phyloP scores from a whole-genome alignment of 805 yeast species.

The Jamesozyma hellenica region DNA sequence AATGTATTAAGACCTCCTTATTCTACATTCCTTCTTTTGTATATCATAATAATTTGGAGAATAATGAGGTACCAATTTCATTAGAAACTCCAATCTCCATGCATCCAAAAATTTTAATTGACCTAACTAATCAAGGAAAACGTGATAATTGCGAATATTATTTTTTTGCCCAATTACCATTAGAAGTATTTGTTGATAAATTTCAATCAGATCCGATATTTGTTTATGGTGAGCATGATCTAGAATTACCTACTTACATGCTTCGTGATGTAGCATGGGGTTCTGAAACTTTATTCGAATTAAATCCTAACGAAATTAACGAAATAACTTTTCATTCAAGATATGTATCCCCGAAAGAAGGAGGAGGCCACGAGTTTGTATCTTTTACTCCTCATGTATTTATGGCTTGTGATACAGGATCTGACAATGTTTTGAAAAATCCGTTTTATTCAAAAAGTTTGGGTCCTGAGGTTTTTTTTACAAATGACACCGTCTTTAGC shows the following conservation, averaged over 20 bases:
- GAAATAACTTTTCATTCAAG: slow-evolving; percentile 43
- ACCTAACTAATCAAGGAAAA: slow-evolving; percentile 4
- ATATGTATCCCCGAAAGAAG: slow-evolving; percentile 34
- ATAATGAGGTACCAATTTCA: slow-evolving; percentile 3
- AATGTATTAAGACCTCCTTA: slow-evolving; percentile 23
- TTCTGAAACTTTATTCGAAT: slow-evolving; percentile 34
- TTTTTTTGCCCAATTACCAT: slow-evolving; percentile 36
- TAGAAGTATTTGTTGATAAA: slow-evolving; percentile 41
- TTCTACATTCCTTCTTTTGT: slow-evolving; percentile 10
- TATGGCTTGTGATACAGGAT: slow-evolving; percentile 39
- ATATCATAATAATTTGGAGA: not conserved
- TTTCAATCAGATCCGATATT: slow-evolving; percentile 40
- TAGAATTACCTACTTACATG: slow-evolving; percentile 46
- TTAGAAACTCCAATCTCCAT: slow-evolving; percentile 29
- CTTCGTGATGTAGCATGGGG: slow-evolving; percentile 33
- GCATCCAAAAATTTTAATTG: slow-evolving; percentile 29
- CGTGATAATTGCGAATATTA: slow-evolving; percentile 34
- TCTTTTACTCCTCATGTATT: slow-evolving; percentile 36
- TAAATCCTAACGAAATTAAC: slow-evolving; percentile 18
- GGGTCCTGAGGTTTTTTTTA: slow-evolving; percentile 40
- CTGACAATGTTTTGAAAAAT: slow-evolving; percentile 19
- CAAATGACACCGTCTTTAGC: slow-evolving; percentile 36
- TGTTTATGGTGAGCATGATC: slow-evolving; percentile 46
- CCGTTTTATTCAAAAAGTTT: slow-evolving; percentile 33
- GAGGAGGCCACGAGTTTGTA: slow-evolving; percentile 9